Evolutionary conservation across 352 stramenopile species (phyloP), one percentile per base, ranked within the genome.

Genomic region (Paralagenidium karlingii): DNA sequence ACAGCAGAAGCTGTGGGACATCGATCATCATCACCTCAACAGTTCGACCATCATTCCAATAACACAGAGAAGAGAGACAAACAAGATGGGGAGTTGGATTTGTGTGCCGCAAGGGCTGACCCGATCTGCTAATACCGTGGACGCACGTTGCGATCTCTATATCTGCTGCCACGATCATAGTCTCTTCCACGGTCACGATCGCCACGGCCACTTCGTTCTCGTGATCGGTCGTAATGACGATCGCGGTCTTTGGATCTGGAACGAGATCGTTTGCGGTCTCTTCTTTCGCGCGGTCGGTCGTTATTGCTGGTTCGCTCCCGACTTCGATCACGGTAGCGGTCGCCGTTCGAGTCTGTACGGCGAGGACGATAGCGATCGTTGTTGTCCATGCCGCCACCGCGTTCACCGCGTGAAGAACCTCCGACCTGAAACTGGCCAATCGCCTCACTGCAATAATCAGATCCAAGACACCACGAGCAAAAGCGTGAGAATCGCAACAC

Each of bases 181-280:
- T 64, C 53, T 28, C 55, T 46, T 26, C 43, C 54, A 20, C 66
- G 63, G 33, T 71, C 63, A 1, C 63, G 58, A 5, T 62, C 50
- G 16, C 42, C 43, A n/a, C 51, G 50, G 34, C 22, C 16, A 22
- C 7, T 3, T 51, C 45, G 30, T 46, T 50, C 19, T n/a, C n/a
- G n/a, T n/a, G n/a, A n/a, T n/a, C n/a, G n/a, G n/a, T 42, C 27
- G 12, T 43, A 44, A 30, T 47, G 45, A 26, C 49, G 51, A 8
- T 64, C 56, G 16, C 58, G 52, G 22, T 49, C 58, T 24, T 49
- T 49, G 12, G 64, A 68, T 26, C 58, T 51, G n/a, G 60, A 74
- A 5, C 45, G 49, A 10, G 59, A 71, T 20, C 59, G 55, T 19
- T 43, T 43, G 10, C 60, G 60, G 6, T 58, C 56, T 16, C 60